phyloP scores from a whole-genome alignment of 129 eudicot species.

The Kitagawia praeruptora region DNA sequence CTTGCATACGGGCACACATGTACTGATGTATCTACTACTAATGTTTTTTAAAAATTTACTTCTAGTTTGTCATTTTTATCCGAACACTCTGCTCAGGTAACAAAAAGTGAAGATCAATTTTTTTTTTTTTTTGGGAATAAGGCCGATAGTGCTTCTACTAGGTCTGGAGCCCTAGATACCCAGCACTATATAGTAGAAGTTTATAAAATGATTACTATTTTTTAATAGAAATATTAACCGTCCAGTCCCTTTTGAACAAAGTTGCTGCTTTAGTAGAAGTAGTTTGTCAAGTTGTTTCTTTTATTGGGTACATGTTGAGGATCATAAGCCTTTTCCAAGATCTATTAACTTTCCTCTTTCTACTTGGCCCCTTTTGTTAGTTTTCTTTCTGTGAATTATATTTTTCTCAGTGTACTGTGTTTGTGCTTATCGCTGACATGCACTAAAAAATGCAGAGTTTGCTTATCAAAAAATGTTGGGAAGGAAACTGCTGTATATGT shows the following conservation, averaged over 20 bases:
- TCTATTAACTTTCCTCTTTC: constrained; percentile 1
- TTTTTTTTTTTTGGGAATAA: neutral
- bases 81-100: constrained; percentile 4
- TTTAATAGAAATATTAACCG: neutral
- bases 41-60: neutral
- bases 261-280: constrained; percentile 2
- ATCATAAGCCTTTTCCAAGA: neutral
- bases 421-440: neutral
- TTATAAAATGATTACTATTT: constrained; percentile 1
- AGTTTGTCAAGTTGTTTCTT: neutral
- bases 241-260: constrained; percentile 10
- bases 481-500: neutral
- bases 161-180: constrained; percentile 14
- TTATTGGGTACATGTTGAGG: neutral
- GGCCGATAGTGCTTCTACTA: neutral
- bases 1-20: neutral
- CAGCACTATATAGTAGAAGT: neutral
- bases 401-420: constrained; percentile 1
- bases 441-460: neutral
- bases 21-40: neutral
- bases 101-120: neutral
- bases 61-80: neutral
- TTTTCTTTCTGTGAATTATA: neutral
- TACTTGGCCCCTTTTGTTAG: neutral
- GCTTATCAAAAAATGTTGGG: neutral